Conservation (phyloP, 2,329 filamentous ascomycete species). For the Cladosporium cucumerinum region DNA sequence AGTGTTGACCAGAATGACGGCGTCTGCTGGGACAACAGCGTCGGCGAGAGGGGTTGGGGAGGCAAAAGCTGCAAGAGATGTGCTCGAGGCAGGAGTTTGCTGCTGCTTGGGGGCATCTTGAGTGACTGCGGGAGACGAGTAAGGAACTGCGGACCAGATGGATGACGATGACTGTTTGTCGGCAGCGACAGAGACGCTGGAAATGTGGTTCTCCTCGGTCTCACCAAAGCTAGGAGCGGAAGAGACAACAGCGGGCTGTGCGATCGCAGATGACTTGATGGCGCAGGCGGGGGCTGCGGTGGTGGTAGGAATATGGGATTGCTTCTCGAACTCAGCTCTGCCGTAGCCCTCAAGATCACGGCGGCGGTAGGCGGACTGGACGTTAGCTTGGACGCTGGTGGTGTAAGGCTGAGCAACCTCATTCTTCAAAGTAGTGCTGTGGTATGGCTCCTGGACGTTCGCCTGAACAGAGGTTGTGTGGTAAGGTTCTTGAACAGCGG, state of each 20-base stretch:
- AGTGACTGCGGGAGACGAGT: not conserved
- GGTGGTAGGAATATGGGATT: not conserved
- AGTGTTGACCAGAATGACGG: constrained; percentile 2
- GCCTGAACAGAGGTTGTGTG: not conserved
- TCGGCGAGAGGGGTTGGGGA: not conserved
- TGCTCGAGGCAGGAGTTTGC: not conserved
- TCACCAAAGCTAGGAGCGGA: not conserved
- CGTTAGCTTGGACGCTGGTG: not conserved
- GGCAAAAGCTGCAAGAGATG: not conserved
- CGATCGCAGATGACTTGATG: not conserved
- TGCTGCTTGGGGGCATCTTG: not conserved
- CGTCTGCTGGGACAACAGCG: not conserved
- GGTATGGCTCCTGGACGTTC: not conserved
- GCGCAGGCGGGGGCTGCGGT: not conserved
- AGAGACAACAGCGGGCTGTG: not conserved
- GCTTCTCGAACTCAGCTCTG: constrained; percentile 12
- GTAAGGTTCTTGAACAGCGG: not conserved
- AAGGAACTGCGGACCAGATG: constrained; percentile 2
- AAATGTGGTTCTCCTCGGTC: constrained; percentile 1
- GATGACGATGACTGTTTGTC: constrained; percentile 2
- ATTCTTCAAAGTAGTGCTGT: not conserved
- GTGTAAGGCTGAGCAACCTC: not conserved
- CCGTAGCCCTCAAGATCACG: constrained; percentile 5
- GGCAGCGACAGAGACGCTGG: not conserved
- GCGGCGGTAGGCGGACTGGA: not conserved